Evolutionary conservation across 805 yeast species (phyloP).

Genomic region (Lipomyces oligophaga): DNA sequence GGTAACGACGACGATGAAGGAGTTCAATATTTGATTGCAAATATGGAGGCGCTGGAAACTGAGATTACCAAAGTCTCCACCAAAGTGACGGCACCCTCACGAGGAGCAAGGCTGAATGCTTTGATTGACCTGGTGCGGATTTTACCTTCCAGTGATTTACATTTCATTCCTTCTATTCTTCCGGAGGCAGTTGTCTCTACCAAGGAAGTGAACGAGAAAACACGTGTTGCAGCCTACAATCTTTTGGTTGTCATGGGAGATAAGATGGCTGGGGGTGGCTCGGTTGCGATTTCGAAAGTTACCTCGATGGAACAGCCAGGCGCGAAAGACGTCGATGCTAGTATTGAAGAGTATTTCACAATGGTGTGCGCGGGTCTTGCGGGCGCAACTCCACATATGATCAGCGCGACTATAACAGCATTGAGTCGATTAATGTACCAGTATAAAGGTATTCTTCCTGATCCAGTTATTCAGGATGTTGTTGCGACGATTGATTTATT

Average conservation of each 20-base stretch:
- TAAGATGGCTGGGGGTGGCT: conserved; percentile 63
- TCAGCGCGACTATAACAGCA: conserved; percentile 92
- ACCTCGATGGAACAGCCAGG: conserved; percentile 61
- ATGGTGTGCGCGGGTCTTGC: conserved; percentile 96
- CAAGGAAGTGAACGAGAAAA: conserved; percentile 87
- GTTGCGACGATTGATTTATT: conserved; percentile 84
- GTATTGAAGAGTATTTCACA: conserved; percentile 77
- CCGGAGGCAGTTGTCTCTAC: conserved; percentile 89
- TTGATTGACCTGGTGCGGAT: conserved; percentile 56
- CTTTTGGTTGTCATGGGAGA: conserved; percentile 76
- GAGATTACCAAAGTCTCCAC: conserved; percentile 16
- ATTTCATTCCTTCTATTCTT: conserved; percentile 73
- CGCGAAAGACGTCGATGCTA: conserved; percentile 63
- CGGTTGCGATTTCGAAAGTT: conserved; percentile 58
- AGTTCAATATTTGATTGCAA: conserved; percentile 48
- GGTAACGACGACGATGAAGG: too few relatives aligned
- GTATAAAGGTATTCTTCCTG: conserved; percentile 50
- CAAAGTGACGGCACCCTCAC: conserved; percentile 64
- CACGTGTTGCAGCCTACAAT: conserved; percentile 75
- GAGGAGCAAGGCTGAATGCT: conserved; percentile 54
- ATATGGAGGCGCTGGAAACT: conserved; percentile 54
- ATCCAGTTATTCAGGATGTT: conserved; percentile 64
- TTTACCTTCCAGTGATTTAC: conserved; percentile 61
- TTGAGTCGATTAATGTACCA: conserved; percentile 82
- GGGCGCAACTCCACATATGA: conserved; percentile 91